Base-by-base conservation (phyloP, 352 stramenopile species). In the Globisporangium iwayamae region DNA sequence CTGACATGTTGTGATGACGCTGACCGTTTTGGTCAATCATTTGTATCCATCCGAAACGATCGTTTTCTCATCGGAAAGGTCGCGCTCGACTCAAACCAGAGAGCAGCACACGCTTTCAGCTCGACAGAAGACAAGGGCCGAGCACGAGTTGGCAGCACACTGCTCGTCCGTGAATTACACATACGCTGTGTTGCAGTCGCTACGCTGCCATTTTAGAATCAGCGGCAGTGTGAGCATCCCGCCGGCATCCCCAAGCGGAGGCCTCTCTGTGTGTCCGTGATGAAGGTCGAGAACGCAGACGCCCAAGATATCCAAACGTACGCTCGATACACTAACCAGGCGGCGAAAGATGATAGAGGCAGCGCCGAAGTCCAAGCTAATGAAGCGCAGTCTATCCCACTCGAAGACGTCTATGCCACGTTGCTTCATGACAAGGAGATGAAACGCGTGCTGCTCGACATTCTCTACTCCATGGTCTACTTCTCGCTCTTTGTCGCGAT, bases 401-500 rank as follows among this genome's bases (percentile, higher is more conserved):
- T 74, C 3, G 28, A 62, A 22, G 69, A 76, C 36, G 79, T 73
- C 7, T 55, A 74, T 32, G 45, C 62, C 22, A 71, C 66, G 32
- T 60, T 86, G 32, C 63, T 67, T 30, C 74, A 82, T 28, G 81
- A 90, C 51, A 68, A 59, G n/a, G 9, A 74, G 51, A 67, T 81
- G 65, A 63, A 65, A 43, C 53, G 41, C 13, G 71, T 71, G 41
- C 28, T 82, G 13, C 50, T 76, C 22, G 63, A 65, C 18, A 81
- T 88, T 48, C 60, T 65, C 13, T 41, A 72, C 58, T 64, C 75
- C 0, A 22, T 83, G 14, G 16, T 80, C 48, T 80, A 75, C 69
- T 80, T 86, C 30, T 66, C 60, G 36, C 36, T 69, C 22, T 83
- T 82, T 56, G 69, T 85, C 1, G 65, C 56, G 20, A 83, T 85